Percentiles rank a stretch among this genome's conserved stretches.
Evolutionary conservation across 192 early-diverging fungal genomes (phyloP).

Genomic region (Piromyces finnis): DNA sequence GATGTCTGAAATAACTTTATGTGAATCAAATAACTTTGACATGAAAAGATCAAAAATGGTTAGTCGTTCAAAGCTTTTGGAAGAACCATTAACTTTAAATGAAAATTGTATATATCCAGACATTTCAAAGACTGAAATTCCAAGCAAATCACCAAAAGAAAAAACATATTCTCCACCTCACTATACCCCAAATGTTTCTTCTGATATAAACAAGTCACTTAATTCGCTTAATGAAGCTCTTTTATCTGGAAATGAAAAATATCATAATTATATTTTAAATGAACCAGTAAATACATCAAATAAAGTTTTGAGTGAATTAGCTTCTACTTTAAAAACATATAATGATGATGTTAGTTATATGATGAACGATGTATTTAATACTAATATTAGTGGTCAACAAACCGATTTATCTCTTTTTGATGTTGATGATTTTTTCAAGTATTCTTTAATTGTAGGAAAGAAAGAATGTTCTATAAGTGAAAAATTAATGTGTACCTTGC

Average conservation of each 20-base stretch:
- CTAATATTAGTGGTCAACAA: neutral
- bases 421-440: neutral
- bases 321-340: neutral
- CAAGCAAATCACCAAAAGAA: neutral
- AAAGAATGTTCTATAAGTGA: neutral
- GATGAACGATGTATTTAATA: neutral
- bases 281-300: neutral
- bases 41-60: neutral
- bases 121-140: neutral
- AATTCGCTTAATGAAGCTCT: neutral
- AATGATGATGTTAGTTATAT: neutral
- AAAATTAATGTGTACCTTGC: neutral
- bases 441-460: neutral
- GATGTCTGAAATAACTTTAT: neutral
- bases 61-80: neutral
- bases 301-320: neutral
- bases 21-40: neutral
- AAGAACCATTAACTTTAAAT: neutral
- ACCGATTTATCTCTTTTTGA: neutral
- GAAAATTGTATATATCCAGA: neutral
- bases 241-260: neutral
- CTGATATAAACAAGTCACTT: neutral
- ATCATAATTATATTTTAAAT: too few species aligned
- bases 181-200: neutral
- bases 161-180: neutral